A percentile compares a stretch with the other conserved stretches of the same genome.
Conservation (phyloP, 345 rosid species). For the Anastatica hierochuntica region DNA sequence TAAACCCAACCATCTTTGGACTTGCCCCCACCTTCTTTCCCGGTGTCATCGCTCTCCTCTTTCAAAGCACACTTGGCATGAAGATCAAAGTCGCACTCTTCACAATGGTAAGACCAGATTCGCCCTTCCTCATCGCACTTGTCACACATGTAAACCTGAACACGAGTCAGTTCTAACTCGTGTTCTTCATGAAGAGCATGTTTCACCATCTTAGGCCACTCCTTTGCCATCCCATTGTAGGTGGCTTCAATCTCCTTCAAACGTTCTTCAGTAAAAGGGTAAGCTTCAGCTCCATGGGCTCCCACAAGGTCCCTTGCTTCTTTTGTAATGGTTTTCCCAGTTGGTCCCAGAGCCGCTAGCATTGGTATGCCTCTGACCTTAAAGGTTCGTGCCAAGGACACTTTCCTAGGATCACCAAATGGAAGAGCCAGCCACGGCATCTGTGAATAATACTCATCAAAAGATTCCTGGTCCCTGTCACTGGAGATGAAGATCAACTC, state of each 20-base stretch:
- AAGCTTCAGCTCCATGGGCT: conserved; percentile 45
- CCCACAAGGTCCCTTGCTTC: conserved; percentile 35
- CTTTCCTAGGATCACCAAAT: conserved; percentile 47
- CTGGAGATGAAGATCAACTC: conserved; percentile 59
- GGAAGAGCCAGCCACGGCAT: conserved; percentile 80
- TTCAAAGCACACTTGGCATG: conserved; percentile 48
- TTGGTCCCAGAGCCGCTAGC: conserved; percentile 42
- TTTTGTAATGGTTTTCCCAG: conserved; percentile 37
- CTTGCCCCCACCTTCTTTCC: conserved; percentile 12
- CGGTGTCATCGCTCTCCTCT: not conserved
- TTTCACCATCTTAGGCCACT: conserved; percentile 64
- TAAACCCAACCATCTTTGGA: conserved; percentile 48
- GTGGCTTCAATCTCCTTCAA: conserved; percentile 35
- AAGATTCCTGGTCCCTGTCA: conserved; percentile 44
- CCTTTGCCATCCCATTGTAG: conserved; percentile 48
- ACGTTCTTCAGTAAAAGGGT: conserved; percentile 56
- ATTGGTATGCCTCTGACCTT: conserved; percentile 49
- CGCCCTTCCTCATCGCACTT: conserved; percentile 33
- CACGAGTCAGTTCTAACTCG: conserved; percentile 42
- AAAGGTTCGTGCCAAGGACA: conserved; percentile 34
- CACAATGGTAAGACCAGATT: conserved; percentile 47
- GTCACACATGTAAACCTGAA: conserved; percentile 26
- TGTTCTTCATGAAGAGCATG: conserved; percentile 54
- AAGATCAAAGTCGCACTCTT: conserved; percentile 58
- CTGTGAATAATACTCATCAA: conserved; percentile 36